Conservation (phyloP, 176 grass and related monocot genomes). For the Oryza glaberrima region DNA sequence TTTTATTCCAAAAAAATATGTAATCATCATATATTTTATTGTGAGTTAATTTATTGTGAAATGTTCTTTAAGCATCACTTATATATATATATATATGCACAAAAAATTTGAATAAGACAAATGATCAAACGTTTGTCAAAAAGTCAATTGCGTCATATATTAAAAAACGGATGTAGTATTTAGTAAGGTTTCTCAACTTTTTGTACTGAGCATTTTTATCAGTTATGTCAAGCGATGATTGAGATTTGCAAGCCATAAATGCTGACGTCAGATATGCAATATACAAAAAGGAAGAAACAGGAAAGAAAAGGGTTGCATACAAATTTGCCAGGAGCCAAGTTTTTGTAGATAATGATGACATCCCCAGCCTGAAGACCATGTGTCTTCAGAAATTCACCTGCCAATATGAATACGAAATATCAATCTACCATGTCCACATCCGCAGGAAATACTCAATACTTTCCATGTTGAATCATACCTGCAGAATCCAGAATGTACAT, state of each 20-base stretch:
- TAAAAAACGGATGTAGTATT: neutral
- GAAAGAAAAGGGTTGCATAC: conserved; percentile 44
- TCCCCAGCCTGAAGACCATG: conserved; percentile 84
- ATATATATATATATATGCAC: too few relatives aligned
- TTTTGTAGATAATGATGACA: conserved; percentile 66
- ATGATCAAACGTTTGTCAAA: too few relatives aligned
- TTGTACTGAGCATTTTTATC: neutral
- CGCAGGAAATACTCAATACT: neutral
- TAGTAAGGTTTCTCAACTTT: neutral
- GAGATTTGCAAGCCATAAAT: conserved; percentile 20
- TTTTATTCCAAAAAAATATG: too few relatives aligned
- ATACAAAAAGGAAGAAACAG: neutral
- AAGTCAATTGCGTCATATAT: too few relatives aligned
- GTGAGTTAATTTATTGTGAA: too few relatives aligned
- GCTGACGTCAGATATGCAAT: neutral
- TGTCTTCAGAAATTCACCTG: conserved; percentile 85
- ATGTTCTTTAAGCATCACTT: too few relatives aligned
- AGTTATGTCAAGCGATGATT: neutral
- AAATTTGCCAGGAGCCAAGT: conserved; percentile 55
- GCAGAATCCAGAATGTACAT: conserved; percentile 91
- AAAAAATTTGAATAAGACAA: too few relatives aligned
- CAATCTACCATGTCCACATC: conserved; percentile 1
- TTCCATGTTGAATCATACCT: conserved; percentile 48
- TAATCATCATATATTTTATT: too few relatives aligned
- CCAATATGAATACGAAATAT: conserved; percentile 9